Conservation (phyloP, 345 rosid species). For the Aquilaria yunnanensis region DNA sequence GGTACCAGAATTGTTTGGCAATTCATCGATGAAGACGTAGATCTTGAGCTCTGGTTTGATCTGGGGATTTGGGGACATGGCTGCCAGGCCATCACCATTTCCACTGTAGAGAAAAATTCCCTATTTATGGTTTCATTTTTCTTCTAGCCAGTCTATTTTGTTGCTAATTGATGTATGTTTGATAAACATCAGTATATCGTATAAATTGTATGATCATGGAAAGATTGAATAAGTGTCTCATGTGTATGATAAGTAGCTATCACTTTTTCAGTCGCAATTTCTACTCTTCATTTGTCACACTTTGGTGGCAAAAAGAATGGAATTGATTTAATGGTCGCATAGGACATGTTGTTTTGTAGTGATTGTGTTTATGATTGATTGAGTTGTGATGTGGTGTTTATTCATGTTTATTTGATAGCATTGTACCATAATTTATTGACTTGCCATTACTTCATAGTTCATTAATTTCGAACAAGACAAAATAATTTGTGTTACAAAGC, state of each 20-base stretch:
- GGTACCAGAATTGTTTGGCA: slow-evolving; percentile 34
- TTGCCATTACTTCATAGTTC: background rate
- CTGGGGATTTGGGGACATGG: slow-evolving; percentile 40
- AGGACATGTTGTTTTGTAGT: too few relatives aligned
- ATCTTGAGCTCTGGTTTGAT: slow-evolving; percentile 36
- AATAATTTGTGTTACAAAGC: background rate
- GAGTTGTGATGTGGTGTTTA: too few relatives aligned
- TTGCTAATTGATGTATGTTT: background rate
- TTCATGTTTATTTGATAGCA: too few relatives aligned
- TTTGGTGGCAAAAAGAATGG: background rate
- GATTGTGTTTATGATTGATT: too few relatives aligned
- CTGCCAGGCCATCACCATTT: slow-evolving; percentile 33
- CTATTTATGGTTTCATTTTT: slow-evolving; percentile 17
- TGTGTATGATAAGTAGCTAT: too few relatives aligned
- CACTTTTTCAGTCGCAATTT: background rate
- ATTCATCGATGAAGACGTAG: slow-evolving; percentile 37
- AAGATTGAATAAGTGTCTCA: too few relatives aligned
- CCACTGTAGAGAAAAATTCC: slow-evolving; percentile 13
- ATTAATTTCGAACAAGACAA: background rate
- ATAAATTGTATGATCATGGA: too few relatives aligned
- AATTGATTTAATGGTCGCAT: too few relatives aligned
- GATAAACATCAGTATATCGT: too few relatives aligned
- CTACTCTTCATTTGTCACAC: background rate
- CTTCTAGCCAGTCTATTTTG: background rate
- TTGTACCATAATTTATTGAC: background rate